Evolutionary conservation across 768 basidiomycete species (phyloP), one percentile per base, ranked within the genome.

Genomic region (Russula olivacea): DNA sequence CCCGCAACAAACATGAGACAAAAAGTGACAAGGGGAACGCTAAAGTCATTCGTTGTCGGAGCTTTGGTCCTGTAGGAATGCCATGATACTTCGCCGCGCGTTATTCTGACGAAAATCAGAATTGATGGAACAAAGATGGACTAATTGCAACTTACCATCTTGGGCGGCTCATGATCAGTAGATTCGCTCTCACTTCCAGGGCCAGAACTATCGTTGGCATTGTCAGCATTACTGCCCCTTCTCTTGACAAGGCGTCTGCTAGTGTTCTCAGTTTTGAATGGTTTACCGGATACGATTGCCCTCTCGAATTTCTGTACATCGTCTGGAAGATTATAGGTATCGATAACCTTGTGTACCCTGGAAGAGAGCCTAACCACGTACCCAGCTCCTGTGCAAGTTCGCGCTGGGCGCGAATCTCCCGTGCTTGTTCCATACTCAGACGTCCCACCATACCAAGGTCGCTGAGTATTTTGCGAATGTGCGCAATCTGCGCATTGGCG

Each of bases 391-490:
- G 78, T 25, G 82, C 87, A 7, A 92, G 71, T 71, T 94, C 94
- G 50, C 91, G 78, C 69, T 82, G 82, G 72, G 78, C 82, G 64
- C 80, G 87, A 68, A 95, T 88, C 3, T 77, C 75, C 68, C 83
- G 89, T 4, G 93, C 93, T 74, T 94, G 88, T 58, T 91, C 91
- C 69, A 91, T 68, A 64, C 84, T 93, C 69, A 86, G 76, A 25
- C 87, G 81, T 1, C 89, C 89, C 0, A 77, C 82, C 91, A 94
- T 95, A 1, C 92, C 92, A 34, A 93, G 78, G 4, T 86, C 87
- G 28, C 76, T 70, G 9, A 93, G 77, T 14, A 88, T 85, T 61
- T 80, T 76, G 60, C 81, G 84, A 38, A 93, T 77, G 45, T 81
- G 83, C 55, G 75, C 75, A 36, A 91, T 86, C 69, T 92, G 89